Percentiles rank a stretch among this genome's conserved stretches.
These are phyloP conservation scores for Sordariomycetes sp. DNA, from an alignment of 2,329 filamentous ascomycete genomes.

Conservation along the genomic window DNA sequence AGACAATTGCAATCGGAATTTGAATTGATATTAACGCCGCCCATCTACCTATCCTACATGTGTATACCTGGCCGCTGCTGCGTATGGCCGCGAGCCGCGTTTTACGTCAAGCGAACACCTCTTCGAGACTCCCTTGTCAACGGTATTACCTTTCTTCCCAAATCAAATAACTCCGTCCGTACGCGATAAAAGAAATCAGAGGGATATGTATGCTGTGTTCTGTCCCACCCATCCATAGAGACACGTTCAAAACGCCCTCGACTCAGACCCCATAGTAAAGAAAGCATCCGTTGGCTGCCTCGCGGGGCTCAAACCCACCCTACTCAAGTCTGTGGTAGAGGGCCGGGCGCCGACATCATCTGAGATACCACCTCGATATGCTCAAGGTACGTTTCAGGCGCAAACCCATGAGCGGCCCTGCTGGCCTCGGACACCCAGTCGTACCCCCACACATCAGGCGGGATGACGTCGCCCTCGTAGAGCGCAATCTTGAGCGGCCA, in stretches of 20 bases:
- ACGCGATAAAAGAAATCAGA: too few species aligned
- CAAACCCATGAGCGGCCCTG: conserved; percentile 16
- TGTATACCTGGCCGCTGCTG: background rate
- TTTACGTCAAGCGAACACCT: background rate
- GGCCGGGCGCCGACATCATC: conserved; percentile 1
- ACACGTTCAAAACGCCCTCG: too few species aligned
- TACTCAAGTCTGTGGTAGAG: background rate
- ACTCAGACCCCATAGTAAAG: background rate
- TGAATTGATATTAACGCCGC: background rate
- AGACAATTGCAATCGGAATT: background rate
- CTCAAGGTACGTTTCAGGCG: conserved; percentile 2
- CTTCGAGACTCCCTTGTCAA: background rate
- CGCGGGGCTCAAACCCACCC: background rate
- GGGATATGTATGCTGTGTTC: too few species aligned
- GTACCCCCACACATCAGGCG: conserved; percentile 42
- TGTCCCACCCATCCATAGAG: too few species aligned
- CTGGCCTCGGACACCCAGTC: conserved; percentile 31
- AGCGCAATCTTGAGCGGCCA: conserved; percentile 47
- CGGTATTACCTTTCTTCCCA: background rate
- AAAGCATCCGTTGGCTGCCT: background rate
- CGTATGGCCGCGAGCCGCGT: background rate
- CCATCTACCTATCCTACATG: background rate
- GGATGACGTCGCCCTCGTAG: conserved; percentile 39
- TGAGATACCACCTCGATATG: conserved; percentile 5
- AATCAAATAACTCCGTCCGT: background rate